Evolutionary conservation across 2,329 filamentous ascomycete species (phyloP).

Genomic region (Didymosphaeria variabile): DNA sequence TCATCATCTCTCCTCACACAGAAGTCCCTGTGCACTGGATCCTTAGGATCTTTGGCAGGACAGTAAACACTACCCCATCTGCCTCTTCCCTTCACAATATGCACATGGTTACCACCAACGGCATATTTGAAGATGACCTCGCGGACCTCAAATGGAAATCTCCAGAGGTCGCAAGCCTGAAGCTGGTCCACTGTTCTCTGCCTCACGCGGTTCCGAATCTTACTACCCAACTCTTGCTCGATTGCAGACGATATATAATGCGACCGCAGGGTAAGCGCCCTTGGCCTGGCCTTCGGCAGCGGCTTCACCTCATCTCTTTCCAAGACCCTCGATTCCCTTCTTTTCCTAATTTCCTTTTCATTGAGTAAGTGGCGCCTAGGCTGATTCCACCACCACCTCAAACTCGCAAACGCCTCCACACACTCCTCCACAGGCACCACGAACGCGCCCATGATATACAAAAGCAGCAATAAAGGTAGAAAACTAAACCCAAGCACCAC

Average conservation of each 20-base stretch:
- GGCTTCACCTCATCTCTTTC: constrained; percentile 1
- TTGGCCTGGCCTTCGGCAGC: constrained; percentile 4
- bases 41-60: constrained; percentile 9
- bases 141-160: constrained; percentile 14
- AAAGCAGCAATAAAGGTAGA: background rate
- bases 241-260: background rate
- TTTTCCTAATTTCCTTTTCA: background rate
- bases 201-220: background rate
- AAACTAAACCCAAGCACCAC: background rate
- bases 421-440: background rate
- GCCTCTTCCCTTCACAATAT: constrained; percentile 14
- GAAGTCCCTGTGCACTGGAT: constrained; percentile 9
- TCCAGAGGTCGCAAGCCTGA: constrained; percentile 5
- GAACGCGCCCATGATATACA: background rate
- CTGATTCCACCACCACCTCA: background rate
- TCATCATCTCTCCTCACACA: constrained; percentile 10
- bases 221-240: background rate
- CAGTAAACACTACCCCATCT: constrained; percentile 16
- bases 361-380: background rate
- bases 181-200: constrained; percentile 12
- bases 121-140: constrained; percentile 15
- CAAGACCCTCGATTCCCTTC: background rate
- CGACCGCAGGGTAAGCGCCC: constrained; percentile 15
- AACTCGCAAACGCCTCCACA: background rate
- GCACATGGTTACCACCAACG: constrained; percentile 19